Evolutionary conservation across 2,329 filamentous ascomycete species (phyloP).

Genomic region (Claviceps pusilla): DNA sequence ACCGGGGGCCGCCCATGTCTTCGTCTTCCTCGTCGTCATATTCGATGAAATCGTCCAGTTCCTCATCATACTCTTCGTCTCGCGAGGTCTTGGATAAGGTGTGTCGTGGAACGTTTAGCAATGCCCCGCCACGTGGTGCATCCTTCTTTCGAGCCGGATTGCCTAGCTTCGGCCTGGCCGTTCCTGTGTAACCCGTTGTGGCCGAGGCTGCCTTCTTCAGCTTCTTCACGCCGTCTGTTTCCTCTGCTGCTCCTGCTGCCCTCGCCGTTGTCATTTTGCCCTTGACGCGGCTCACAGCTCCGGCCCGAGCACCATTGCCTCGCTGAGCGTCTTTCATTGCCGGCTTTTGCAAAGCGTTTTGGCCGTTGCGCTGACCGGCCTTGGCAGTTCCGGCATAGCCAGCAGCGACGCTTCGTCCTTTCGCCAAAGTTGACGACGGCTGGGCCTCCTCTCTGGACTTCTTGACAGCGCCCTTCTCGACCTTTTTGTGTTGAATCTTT

Average conservation of each 20-base stretch:
- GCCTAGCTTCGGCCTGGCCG: slow-evolving; percentile 41
- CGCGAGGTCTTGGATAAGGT: slow-evolving; percentile 19
- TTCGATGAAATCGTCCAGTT: slow-evolving; percentile 46
- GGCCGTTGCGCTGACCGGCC: slow-evolving; percentile 13
- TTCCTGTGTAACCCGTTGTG: slow-evolving; percentile 52
- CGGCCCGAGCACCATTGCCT: slow-evolving; percentile 1
- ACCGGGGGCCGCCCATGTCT: slow-evolving; percentile 26
- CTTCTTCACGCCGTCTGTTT: slow-evolving; percentile 37
- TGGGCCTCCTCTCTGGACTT: slow-evolving; percentile 30
- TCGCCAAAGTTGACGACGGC: slow-evolving; percentile 11
- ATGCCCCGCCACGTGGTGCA: slow-evolving; percentile 23
- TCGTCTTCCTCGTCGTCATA: slow-evolving; percentile 45
- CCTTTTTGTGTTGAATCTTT: slow-evolving; percentile 60
- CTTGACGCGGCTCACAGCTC: slow-evolving; percentile 7
- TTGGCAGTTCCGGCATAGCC: slow-evolving; percentile 21
- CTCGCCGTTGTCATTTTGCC: not conserved
- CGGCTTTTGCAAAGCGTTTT: slow-evolving; percentile 7
- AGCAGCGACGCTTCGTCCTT: slow-evolving; percentile 9
- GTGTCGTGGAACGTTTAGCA: slow-evolving; percentile 22
- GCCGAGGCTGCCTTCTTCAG: slow-evolving; percentile 45
- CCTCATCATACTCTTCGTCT: slow-evolving; percentile 45
- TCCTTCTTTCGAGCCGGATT: slow-evolving; percentile 18
- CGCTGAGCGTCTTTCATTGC: slow-evolving; percentile 2
- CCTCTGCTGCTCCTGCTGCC: slow-evolving; percentile 7
- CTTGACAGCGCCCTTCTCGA: slow-evolving; percentile 46